Base-by-base conservation (phyloP, 169 alveolate species). In the Neospora caninum region DNA sequence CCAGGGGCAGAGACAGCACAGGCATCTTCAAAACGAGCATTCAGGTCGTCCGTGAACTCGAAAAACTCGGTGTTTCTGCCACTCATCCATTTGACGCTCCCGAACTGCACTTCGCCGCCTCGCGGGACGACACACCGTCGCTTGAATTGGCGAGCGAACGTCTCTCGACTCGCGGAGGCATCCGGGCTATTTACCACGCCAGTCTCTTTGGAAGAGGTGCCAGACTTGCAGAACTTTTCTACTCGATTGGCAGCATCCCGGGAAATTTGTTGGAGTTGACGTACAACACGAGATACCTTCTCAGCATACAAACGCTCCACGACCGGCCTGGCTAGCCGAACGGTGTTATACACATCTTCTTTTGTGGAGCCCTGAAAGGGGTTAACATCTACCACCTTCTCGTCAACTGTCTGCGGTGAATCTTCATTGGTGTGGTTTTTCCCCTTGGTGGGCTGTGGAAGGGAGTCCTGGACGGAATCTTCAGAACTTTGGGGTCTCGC, bases 311-410 rank as follows among this genome's bases (percentile, higher is more conserved):
- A 13, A 41, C 69, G 16, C 67, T 82, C 41, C 25, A 82, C 69
- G 34, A 82, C 89, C 9, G 89, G 89, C 89, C 89, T 82, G 9
- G 89, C 89, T 18, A 82, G 89, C 6, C 67, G 22, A 20, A 82
- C 38, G 22, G 89, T 82, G 22, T n/a, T 25, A 29, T 82, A 82
- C 41, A 82, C 89, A 49, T 41, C 89, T 31, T 82, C 89, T 49
- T 82, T 82, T 43, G 31, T 13, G 34, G 45, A 73, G 84, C 39
- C 25, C 49, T 64, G 58, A 49, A 22, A 49, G 18, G 18, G 9
- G 27, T 49, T 1, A 13, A 49, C n/a, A n/a, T n/a, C 58, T 49
- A 49, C 16, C 18, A 22, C 0, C 0, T 78, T 45, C 87, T 34
- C 87, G 87, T 22, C 87, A 13, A 0, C 16, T 0, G 27, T 34